These are phyloP conservation scores for Colletotrichum sublineola DNA, from an alignment of 2,329 filamentous ascomycete species.

Conservation along the genomic window DNA sequence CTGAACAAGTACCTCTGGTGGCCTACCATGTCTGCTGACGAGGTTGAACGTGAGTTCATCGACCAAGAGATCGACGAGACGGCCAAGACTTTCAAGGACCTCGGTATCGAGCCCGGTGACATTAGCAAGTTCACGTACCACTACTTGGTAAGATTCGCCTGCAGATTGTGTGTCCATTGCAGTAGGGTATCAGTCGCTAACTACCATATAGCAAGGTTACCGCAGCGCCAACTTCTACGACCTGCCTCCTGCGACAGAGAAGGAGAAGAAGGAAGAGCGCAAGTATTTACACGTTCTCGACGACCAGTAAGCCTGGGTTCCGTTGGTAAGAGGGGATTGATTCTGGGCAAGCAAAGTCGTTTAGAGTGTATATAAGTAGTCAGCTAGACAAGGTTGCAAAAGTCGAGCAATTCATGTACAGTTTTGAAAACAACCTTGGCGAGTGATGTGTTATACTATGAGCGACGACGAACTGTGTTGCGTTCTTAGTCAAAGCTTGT, in stretches of 20 bases:
- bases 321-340: slow-evolving; percentile 43
- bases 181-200: slow-evolving; percentile 48
- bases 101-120: slow-evolving; percentile 90
- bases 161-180: not conserved
- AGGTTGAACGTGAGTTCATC: slow-evolving; percentile 92
- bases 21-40: slow-evolving; percentile 84
- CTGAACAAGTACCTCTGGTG: slow-evolving; percentile 92
- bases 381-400: slow-evolving; percentile 47
- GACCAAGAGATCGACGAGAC: slow-evolving; percentile 91
- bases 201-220: slow-evolving; percentile 79
- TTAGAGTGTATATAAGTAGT: slow-evolving; percentile 49
- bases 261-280: slow-evolving; percentile 93
- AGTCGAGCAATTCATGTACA: slow-evolving; percentile 39
- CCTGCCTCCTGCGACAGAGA: slow-evolving; percentile 92
- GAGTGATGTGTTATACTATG: not conserved
- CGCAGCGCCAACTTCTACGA: slow-evolving; percentile 92
- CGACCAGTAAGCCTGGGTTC: slow-evolving; percentile 66
- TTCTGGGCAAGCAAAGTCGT: slow-evolving; percentile 36
- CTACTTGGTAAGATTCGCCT: slow-evolving; percentile 80
- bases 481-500: slow-evolving; percentile 11
- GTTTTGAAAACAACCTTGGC: slow-evolving; percentile 13
- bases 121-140: slow-evolving; percentile 90
- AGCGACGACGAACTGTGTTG: not conserved
- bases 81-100: slow-evolving; percentile 95
- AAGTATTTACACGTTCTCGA: slow-evolving; percentile 97